These are phyloP conservation scores for Oxalis stricta DNA, from an alignment of 441 rosid species.

Conservation along the genomic window DNA sequence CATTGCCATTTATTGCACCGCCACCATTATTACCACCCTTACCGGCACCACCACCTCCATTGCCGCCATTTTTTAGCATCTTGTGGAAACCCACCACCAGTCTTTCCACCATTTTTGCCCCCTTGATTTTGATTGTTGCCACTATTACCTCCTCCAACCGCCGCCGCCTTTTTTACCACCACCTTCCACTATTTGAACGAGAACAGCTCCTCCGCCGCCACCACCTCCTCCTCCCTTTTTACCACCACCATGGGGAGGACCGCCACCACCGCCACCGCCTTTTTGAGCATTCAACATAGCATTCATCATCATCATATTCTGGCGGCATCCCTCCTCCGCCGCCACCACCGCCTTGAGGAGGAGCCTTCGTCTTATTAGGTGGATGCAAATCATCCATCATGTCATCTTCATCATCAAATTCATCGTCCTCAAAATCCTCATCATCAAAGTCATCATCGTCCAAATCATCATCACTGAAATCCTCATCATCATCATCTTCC, in stretches of 20 bases:
- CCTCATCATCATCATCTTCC: slow-evolving; percentile 45
- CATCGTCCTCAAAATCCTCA: slow-evolving; percentile 36
- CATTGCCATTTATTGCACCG: slow-evolving; percentile 9
- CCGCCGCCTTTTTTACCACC: slow-evolving; percentile 27
- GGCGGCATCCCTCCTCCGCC: slow-evolving; percentile 16
- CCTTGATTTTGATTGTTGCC: slow-evolving; percentile 28
- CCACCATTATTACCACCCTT: slow-evolving; percentile 14
- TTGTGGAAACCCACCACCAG: slow-evolving; percentile 30
- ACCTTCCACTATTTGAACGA: slow-evolving; percentile 28
- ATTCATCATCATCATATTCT: slow-evolving; percentile 36
- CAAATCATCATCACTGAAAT: slow-evolving; percentile 25
- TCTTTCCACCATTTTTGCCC: slow-evolving; percentile 32
- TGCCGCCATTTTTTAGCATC: slow-evolving; percentile 25
- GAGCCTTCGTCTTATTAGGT: slow-evolving; percentile 41
- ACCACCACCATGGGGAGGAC: slow-evolving; percentile 13
- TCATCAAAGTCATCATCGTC: slow-evolving; percentile 29
- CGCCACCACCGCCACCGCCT: slow-evolving; percentile 20
- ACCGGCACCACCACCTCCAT: slow-evolving; percentile 26
- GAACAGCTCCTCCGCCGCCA: slow-evolving; percentile 27
- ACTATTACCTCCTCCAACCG: slow-evolving; percentile 24
- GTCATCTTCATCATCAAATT: slow-evolving; percentile 29
- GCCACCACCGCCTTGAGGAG: slow-evolving; percentile 27
- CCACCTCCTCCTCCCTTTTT: slow-evolving; percentile 24
- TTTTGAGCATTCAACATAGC: slow-evolving; percentile 44
- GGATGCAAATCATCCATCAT: slow-evolving; percentile 36